A percentile compares a stretch with the other conserved stretches of the same genome.
Evolutionary conservation across 2,329 filamentous ascomycete genomes (phyloP).

Genomic region (Alternaria ventricosa): DNA sequence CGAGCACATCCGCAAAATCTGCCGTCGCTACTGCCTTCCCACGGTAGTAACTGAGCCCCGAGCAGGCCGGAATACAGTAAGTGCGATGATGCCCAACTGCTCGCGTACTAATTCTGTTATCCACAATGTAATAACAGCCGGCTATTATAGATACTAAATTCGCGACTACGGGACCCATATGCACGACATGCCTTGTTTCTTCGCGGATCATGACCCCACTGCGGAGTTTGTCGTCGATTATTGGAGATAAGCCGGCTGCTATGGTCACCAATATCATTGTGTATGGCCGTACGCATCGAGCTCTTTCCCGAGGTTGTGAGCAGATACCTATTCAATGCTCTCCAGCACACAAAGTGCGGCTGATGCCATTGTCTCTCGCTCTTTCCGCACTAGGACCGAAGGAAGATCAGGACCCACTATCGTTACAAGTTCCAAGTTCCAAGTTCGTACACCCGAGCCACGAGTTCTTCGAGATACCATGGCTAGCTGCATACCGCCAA

Average conservation of each 20-base stretch:
- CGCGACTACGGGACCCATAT: slow-evolving; percentile 6
- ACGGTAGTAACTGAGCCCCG: background rate
- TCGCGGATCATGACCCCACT: background rate
- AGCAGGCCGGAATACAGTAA: background rate
- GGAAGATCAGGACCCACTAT: background rate
- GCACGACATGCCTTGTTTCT: slow-evolving; percentile 6
- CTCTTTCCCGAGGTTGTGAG: background rate
- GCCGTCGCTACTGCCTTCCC: background rate
- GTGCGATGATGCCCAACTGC: background rate
- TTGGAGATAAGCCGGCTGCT: background rate
- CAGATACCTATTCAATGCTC: background rate
- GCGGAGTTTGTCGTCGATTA: background rate
- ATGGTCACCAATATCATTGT: background rate
- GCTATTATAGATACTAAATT: slow-evolving; percentile 3
- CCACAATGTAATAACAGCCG: slow-evolving; percentile 14
- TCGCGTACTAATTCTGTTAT: background rate
- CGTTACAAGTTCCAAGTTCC: slow-evolving; percentile 7
- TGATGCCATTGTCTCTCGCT: background rate
- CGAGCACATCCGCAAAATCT: background rate
- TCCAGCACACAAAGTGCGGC: background rate
- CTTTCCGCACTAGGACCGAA: background rate
- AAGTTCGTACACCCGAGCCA: slow-evolving; percentile 1
- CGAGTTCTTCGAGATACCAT: background rate
- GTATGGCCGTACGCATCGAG: background rate
- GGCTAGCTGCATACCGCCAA: background rate